Percentiles rank a stretch among this genome's conserved stretches.
phyloP scores from a whole-genome alignment of 352 stramenopile species.

The Phytophthora constricta region DNA sequence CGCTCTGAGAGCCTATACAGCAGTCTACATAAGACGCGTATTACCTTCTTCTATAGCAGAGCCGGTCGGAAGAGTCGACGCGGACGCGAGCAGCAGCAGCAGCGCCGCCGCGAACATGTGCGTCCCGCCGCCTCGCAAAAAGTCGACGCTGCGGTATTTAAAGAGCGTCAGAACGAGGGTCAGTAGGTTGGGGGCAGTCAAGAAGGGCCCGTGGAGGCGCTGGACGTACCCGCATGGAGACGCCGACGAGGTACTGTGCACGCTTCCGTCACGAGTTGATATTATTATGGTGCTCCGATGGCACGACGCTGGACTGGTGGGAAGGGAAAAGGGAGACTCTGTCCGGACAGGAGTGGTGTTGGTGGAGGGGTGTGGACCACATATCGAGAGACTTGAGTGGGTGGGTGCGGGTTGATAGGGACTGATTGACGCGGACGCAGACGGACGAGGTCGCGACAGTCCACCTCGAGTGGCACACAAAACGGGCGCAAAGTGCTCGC shows the following conservation, averaged over 20 bases:
- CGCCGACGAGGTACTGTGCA: slow-evolving; percentile 24
- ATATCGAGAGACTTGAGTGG: no score
- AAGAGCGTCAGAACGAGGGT: background rate
- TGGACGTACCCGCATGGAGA: slow-evolving; percentile 31
- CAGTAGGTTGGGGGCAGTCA: no score
- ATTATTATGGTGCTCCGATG: slow-evolving; percentile 21
- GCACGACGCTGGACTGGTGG: background rate
- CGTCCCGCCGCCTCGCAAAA: slow-evolving; percentile 29
- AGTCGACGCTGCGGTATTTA: slow-evolving; percentile 29
- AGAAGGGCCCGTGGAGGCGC: background rate
- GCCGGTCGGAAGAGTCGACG: slow-evolving; percentile 15
- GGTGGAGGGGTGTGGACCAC: background rate
- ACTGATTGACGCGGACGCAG: background rate
- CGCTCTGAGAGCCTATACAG: background rate
- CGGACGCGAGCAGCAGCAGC: slow-evolving; percentile 33
- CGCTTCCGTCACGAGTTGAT: slow-evolving; percentile 16
- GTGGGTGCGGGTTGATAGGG: background rate
- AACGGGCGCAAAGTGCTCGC: background rate
- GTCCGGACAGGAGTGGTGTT: background rate
- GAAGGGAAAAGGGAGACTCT: background rate
- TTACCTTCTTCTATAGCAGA: slow-evolving; percentile 16
- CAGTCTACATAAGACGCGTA: background rate
- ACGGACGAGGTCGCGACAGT: background rate
- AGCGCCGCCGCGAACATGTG: slow-evolving; percentile 23
- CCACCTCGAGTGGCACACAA: slow-evolving; percentile 20